Evolutionary conservation across 768 basidiomycete genomes (phyloP), one percentile per base, ranked within the genome.

Genomic region (Hygrocybe punicea): DNA sequence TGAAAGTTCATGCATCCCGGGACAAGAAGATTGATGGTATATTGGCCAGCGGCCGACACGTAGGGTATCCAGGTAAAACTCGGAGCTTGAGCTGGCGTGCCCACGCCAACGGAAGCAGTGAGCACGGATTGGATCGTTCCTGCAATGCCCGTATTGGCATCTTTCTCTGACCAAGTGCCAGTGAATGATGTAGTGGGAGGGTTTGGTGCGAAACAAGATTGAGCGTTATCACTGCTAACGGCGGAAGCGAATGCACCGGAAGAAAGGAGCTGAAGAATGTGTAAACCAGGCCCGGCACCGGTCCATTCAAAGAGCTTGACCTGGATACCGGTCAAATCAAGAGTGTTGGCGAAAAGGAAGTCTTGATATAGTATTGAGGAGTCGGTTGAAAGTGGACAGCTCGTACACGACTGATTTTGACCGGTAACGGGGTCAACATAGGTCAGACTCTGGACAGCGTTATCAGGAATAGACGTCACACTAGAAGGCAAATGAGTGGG

Each of bases 191-290:
- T 80, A 61, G 84, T 85, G 23, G 93, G 93, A 1, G 89, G 75
- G 57, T 77, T 80, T 1, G 91, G 86, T 1, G 91, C 84, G 66
- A 86, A 93, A 67, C 93, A 94, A 1, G 90, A 89, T 39, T 76
- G 66, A 4, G 71, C 73, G 64, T 94, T 91, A 53, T 84, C 76
- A 14, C 66, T 66, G 51, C 72, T 67, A 55, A 90, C 71, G 1
- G 92, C 82, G 1, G 92, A 93, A 11, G 87, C 91, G 64, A 90
- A 95, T 14, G 94, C 89, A 58, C 96, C 97, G 16, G 91, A 87
- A 3, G 93, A 94, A 17, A 99, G 83, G 14, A 98, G 76, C 65
- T 98, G 93, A n/a, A 98, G 69, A 51, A 97, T 78, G 68, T 96
- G 93, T 34, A 99, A 73, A 42, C 95, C 97, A 3, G 91, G 82